Base-by-base conservation (phyloP, 1,284 basidiomycete species). In the Cutaneotrichosporon mucoides region DNA sequence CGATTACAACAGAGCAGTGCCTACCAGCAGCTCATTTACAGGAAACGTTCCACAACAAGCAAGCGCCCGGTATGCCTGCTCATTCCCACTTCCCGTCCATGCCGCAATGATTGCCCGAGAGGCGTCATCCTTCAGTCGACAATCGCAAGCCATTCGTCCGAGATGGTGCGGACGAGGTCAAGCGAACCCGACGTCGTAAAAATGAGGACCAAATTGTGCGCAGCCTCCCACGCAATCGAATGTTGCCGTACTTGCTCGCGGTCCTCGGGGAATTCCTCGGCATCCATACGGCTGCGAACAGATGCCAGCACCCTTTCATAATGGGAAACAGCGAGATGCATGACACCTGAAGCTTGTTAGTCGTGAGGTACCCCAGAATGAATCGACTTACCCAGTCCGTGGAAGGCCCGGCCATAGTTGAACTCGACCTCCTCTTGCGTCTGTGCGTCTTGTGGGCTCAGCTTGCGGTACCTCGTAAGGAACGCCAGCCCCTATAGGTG, bases 401-500 rank as follows among this genome's bases (percentile, higher is more conserved):
- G 94, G 72, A 96, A 96, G 0, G 86, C 84, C 46, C 95, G 81
- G 0, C 88, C 95, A 72, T 91, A 89, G 73, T 98, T 98, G 77
- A 86, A 98, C 65, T 97, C 92, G 2, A 93, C 87, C 71, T 93
- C 90, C 51, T 85, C 84, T 13, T 78, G 75, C 3, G 77, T 72
- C 41, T 80, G 76, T 24, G 24, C 70, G 52, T 59, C 81, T 78
- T 59, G 49, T 83, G 80, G 40, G 43, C 63, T 72, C 37, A 88
- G 68, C 15, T 81, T 79, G 13, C 90, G 83, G 75, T 95, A 94
- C 50, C 85, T 83, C 0, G 86, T 82, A 40, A 95, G 76, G 76
- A 93, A 95, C 0, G 88, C 89, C 79, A 93, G 82, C 0, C 84
- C 89, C 89, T 94, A 64, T 12, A 24, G 24, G 24, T 24, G 24